phyloP scores from a whole-genome alignment of 1,139 yeast genomes.

The Yamadazyma atlantica region DNA sequence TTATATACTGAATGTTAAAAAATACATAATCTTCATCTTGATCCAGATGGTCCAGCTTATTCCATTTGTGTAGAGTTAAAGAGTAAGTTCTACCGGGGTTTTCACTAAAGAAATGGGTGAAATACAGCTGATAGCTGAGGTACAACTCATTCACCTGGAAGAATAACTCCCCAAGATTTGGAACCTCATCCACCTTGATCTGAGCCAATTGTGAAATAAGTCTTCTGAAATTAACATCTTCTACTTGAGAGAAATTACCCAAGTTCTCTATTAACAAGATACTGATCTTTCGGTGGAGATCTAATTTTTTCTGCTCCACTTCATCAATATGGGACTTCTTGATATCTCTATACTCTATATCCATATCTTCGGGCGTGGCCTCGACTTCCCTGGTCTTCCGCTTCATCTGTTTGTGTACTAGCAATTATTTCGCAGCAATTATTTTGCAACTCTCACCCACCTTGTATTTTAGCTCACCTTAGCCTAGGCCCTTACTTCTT shows the following conservation, averaged over 20 bases:
- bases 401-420: slow-evolving; percentile 1
- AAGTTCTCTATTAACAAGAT: slow-evolving; percentile 22
- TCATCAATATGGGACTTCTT: neutral
- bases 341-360: neutral
- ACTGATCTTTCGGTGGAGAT: slow-evolving; percentile 9
- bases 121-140: slow-evolving; percentile 20
- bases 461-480: too few species aligned
- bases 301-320: neutral
- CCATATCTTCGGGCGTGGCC: too few species aligned
- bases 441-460: too few species aligned
- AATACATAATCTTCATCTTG: slow-evolving; percentile 14
- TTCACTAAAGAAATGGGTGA: slow-evolving; percentile 17
- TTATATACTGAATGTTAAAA: slow-evolving; percentile 20
- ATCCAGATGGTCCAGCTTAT: slow-evolving; percentile 11
- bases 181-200: slow-evolving; percentile 7
- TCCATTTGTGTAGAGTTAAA: slow-evolving; percentile 24
- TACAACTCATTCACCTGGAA: slow-evolving; percentile 20
- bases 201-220: slow-evolving; percentile 12
- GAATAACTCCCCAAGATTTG: slow-evolving; percentile 19
- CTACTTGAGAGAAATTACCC: slow-evolving; percentile 19
- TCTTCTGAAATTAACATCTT: slow-evolving; percentile 16
- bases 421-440: neutral
- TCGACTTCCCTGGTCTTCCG: slow-evolving; percentile 3
- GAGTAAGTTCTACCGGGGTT: slow-evolving; percentile 15
- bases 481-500: too few species aligned